Conservation (phyloP, 2,329 filamentous ascomycete species). For the Colletotrichum aenigma region DNA sequence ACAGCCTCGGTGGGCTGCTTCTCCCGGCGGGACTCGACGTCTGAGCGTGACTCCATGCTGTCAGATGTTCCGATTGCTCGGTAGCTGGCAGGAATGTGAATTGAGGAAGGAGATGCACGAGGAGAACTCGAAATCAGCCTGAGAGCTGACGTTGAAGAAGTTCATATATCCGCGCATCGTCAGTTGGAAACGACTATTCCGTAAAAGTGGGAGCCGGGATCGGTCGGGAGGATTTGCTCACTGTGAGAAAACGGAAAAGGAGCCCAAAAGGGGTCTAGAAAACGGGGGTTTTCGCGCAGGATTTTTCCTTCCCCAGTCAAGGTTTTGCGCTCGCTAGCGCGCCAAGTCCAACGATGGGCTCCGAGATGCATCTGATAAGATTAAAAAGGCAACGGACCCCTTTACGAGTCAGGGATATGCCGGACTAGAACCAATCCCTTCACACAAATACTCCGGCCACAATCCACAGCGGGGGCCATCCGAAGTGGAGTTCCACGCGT, state of each 20-base stretch:
- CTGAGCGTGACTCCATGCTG: slow-evolving; percentile 1
- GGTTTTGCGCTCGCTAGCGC: neutral
- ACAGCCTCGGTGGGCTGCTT: slow-evolving; percentile 7
- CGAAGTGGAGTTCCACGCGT: slow-evolving; percentile 9
- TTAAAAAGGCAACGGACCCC: neutral
- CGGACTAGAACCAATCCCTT: neutral
- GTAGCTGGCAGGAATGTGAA: neutral
- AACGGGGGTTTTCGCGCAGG: neutral
- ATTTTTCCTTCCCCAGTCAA: neutral
- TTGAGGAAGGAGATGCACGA: neutral
- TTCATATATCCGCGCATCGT: neutral
- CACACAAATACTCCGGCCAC: neutral
- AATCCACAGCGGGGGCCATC: slow-evolving; percentile 4
- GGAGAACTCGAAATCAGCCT: neutral
- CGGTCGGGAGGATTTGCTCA: neutral
- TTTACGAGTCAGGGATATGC: slow-evolving; percentile 6
- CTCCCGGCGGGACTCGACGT: slow-evolving; percentile 1
- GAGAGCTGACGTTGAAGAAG: neutral
- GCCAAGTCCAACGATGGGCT: slow-evolving; percentile 1
- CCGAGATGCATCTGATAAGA: slow-evolving; percentile 19
- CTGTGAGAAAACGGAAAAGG: neutral
- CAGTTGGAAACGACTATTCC: neutral
- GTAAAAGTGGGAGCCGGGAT: neutral
- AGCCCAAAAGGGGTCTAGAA: neutral
- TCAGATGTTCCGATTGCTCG: neutral